phyloP scores from a whole-genome alignment of 2,329 filamentous ascomycete species.

The Teratosphaeria gauchensis region DNA sequence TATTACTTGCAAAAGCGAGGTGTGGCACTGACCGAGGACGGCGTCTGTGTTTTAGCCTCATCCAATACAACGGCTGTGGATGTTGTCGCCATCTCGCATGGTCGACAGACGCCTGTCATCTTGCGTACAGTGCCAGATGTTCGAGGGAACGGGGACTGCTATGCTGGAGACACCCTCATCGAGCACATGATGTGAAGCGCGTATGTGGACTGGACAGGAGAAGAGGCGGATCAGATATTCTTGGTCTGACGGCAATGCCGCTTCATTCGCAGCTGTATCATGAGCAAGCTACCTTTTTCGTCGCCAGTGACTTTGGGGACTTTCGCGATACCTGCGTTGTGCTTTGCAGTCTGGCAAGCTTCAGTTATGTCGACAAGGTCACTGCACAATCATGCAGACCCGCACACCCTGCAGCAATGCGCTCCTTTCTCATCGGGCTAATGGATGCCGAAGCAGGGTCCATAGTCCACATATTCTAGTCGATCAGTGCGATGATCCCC shows the following conservation, averaged over 20 bases:
- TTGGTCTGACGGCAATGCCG: neutral
- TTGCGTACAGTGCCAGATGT: too few relatives aligned
- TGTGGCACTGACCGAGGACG: neutral
- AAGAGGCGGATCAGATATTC: neutral
- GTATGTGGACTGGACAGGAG: neutral
- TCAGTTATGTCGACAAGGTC: neutral
- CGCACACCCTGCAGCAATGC: neutral
- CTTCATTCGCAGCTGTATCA: neutral
- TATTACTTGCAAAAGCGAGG: neutral
- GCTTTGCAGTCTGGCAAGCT: neutral
- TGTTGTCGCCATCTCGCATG: neutral
- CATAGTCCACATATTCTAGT: neutral
- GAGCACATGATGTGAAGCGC: neutral
- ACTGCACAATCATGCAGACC: neutral
- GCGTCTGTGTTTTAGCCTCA: neutral
- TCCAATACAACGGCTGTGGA: neutral
- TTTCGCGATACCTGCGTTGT: neutral
- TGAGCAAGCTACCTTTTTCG: neutral
- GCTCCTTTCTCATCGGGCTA: neutral
- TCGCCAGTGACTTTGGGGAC: neutral
- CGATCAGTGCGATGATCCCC: neutral
- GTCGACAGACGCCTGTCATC: neutral
- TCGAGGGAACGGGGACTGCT: neutral
- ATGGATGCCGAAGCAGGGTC: neutral
- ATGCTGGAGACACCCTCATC: neutral